phyloP scores from a whole-genome alignment of 306 rosid genomes.

The Glycine soja region DNA sequence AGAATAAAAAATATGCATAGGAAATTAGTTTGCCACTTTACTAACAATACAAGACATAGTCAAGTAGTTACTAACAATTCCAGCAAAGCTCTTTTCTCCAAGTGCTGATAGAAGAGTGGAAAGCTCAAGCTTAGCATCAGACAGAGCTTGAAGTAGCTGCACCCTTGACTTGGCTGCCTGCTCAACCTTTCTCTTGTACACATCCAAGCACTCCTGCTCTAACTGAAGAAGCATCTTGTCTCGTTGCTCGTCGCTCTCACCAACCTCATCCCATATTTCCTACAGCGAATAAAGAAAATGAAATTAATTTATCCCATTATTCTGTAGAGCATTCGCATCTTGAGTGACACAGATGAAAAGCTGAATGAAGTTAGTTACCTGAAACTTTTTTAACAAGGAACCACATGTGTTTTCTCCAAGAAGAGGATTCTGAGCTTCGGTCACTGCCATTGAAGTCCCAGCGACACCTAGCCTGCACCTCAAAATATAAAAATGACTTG shows the following conservation, averaged over 20 bases:
- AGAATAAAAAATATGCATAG: background rate
- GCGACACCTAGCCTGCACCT: slow-evolving; percentile 59
- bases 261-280: slow-evolving; percentile 99
- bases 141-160: slow-evolving; percentile 85
- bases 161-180: slow-evolving; percentile 96
- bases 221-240: slow-evolving; percentile 98
- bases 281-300: slow-evolving; percentile 41
- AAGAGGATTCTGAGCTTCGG: slow-evolving; percentile 74
- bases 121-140: slow-evolving; percentile 82
- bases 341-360: background rate
- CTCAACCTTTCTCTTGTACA: slow-evolving; percentile 95
- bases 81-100: slow-evolving; percentile 72
- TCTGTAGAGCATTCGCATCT: slow-evolving; percentile 1
- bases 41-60: slow-evolving; percentile 15
- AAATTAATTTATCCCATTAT: slow-evolving; percentile 29
- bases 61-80: slow-evolving; percentile 51
- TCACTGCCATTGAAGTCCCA: slow-evolving; percentile 72
- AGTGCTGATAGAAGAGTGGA: slow-evolving; percentile 90
- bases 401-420: slow-evolving; percentile 84
- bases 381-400: slow-evolving; percentile 88
- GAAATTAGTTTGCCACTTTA: slow-evolving; percentile 36
- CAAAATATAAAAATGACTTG: slow-evolving; percentile 18
- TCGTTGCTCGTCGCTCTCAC: slow-evolving; percentile 91
- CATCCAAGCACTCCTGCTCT: slow-evolving; percentile 97
- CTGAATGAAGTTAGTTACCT: slow-evolving; percentile 62